Conservation (phyloP, 805 yeast species). For the Komagataella pseudopastoris region DNA sequence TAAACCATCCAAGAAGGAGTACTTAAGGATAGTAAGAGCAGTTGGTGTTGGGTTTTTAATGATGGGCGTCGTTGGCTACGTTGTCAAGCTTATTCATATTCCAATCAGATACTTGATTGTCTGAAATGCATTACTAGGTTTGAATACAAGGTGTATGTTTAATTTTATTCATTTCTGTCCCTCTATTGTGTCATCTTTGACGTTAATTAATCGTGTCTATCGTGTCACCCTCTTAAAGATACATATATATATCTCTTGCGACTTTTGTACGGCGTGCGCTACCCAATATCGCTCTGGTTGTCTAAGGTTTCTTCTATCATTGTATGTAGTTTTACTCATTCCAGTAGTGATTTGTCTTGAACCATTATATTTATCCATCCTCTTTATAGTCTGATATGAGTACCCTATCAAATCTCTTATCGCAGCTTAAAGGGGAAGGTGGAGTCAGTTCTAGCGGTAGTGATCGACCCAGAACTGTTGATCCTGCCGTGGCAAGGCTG, state of each 20-base stretch:
- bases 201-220: too few species aligned
- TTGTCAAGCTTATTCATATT: conserved; percentile 54
- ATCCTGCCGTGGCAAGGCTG: conserved; percentile 59
- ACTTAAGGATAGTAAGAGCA: conserved; percentile 78
- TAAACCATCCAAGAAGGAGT: conserved; percentile 85
- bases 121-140: not conserved
- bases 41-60: conserved; percentile 94
- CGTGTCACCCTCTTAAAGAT: not conserved
- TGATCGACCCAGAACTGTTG: conserved; percentile 17
- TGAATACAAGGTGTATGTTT: not conserved
- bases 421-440: conserved; percentile 15
- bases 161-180: not conserved
- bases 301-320: not conserved
- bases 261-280: not conserved
- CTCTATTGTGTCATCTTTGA: not conserved
- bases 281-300: not conserved
- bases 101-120: conserved; percentile 2
- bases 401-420: conserved; percentile 13
- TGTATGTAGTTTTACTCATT: not conserved
- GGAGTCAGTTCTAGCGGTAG: not conserved
- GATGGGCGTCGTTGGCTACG: conserved; percentile 97
- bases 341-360: not conserved
- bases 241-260: not conserved
- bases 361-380: not conserved
- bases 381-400: conserved; percentile 3